phyloP scores from a whole-genome alignment of 1,284 basidiomycete genomes.

The Ustilago crameri region DNA sequence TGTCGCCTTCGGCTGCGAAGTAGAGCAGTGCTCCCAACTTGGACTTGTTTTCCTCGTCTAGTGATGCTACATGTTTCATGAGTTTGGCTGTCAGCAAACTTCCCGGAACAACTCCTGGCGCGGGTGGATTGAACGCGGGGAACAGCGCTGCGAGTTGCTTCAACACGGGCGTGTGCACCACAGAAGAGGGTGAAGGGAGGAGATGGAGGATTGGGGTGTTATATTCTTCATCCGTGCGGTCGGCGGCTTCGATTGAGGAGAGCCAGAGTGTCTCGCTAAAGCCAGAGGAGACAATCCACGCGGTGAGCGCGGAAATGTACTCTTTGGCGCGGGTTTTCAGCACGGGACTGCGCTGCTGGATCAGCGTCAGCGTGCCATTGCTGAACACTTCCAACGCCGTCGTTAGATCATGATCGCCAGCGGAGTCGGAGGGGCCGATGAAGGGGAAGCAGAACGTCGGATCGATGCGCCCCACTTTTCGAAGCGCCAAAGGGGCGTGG shows the following conservation, averaged over 20 bases:
- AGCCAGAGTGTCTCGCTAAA: constrained; percentile 28
- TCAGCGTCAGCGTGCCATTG: constrained; percentile 32
- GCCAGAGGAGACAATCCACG: constrained; percentile 7
- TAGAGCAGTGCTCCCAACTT: constrained; percentile 40
- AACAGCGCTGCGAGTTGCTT: neutral
- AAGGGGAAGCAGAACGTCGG: constrained; percentile 55
- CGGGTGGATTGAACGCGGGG: constrained; percentile 7
- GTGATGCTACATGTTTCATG: too few species aligned
- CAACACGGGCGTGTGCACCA: constrained; percentile 14
- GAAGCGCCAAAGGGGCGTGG: constrained; percentile 24
- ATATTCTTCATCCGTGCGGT: constrained; percentile 54
- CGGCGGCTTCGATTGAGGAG: constrained; percentile 51
- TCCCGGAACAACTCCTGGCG: constrained; percentile 34
- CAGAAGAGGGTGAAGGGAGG: constrained; percentile 16
- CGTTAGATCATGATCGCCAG: constrained; percentile 3
- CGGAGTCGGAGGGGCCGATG: constrained; percentile 47
- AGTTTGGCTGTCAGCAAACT: constrained; percentile 35
- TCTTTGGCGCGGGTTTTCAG: constrained; percentile 31
- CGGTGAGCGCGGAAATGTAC: constrained; percentile 25
- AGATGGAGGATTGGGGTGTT: constrained; percentile 22
- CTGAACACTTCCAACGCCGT: constrained; percentile 28
- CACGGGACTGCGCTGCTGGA: constrained; percentile 61
- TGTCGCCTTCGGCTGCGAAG: constrained; percentile 62
- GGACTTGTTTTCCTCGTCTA: neutral
- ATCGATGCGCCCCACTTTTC: constrained; percentile 49